phyloP scores from a whole-genome alignment of 106 monocot species.

The Narthecium ossifragum region DNA sequence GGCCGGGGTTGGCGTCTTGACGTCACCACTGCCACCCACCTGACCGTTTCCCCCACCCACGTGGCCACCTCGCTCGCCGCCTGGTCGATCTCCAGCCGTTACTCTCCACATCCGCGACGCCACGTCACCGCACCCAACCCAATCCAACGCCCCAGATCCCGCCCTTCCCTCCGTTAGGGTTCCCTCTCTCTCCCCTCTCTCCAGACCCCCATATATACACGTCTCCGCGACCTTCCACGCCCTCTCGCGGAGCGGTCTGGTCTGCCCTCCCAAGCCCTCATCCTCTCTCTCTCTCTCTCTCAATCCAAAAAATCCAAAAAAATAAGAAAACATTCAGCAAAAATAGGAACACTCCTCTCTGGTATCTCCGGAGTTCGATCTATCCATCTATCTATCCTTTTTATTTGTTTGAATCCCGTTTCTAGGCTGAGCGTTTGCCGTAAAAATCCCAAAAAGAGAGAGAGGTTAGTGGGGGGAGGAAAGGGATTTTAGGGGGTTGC shows the following conservation, averaged over 20 bases:
- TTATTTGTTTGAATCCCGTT: background rate
- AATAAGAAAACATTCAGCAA: constrained; percentile 2
- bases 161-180: too few relatives aligned
- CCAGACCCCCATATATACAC: too few relatives aligned
- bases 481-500: background rate
- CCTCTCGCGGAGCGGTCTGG: constrained; percentile 24
- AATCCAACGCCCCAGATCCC: too few relatives aligned
- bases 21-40: too few relatives aligned
- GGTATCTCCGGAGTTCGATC: background rate
- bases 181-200: too few relatives aligned
- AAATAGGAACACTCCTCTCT: constrained; percentile 6
- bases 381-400: background rate
- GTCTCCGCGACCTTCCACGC: too few relatives aligned
- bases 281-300: background rate
- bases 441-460: background rate
- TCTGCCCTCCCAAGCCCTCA: constrained; percentile 12
- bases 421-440: background rate
- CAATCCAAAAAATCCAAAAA: background rate
- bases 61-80: too few relatives aligned
- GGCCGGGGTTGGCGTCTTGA: too few relatives aligned
- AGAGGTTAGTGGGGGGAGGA: background rate
- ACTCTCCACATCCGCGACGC: too few relatives aligned
- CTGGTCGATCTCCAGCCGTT: too few relatives aligned
- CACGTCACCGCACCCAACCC: too few relatives aligned
- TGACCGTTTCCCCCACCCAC: too few relatives aligned